These are phyloP conservation scores for Wickerhamiella lipophila DNA, from an alignment of 805 yeast genomes.

Conservation along the genomic window DNA sequence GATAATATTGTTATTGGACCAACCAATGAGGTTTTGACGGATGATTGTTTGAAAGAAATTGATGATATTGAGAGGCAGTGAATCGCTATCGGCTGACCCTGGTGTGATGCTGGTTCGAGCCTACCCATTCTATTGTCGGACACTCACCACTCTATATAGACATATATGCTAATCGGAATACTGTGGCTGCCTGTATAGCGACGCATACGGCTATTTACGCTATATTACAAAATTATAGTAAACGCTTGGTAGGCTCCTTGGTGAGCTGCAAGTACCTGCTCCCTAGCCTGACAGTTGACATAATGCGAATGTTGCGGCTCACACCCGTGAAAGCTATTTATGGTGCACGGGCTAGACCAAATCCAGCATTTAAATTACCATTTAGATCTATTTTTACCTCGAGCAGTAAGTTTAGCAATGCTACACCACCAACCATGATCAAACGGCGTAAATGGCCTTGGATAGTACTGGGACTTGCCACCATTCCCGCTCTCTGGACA, in stretches of 20 bases:
- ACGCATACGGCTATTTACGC: no score
- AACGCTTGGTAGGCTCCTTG: no score
- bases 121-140: no score
- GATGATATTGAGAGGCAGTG: conserved; percentile 49
- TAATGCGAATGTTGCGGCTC: background rate
- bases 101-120: no score
- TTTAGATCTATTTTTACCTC: background rate
- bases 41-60: conserved; percentile 76
- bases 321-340: background rate
- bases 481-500: conserved; percentile 20
- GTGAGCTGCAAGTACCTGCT: no score
- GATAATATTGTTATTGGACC: conserved; percentile 81
- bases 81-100: no score
- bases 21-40: conserved; percentile 50
- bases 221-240: no score
- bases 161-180: no score
- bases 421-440: conserved; percentile 7
- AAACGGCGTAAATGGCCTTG: conserved; percentile 9
- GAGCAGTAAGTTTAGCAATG: background rate
- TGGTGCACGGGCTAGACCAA: background rate
- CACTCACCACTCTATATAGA: no score
- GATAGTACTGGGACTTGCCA: conserved; percentile 2
- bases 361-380: background rate
- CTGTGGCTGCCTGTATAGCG: no score
- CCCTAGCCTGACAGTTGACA: no score